Evolutionary conservation across 805 yeast genomes (phyloP), one percentile per base, ranked within the genome.

Genomic region (Yamadazyma philogaea): DNA sequence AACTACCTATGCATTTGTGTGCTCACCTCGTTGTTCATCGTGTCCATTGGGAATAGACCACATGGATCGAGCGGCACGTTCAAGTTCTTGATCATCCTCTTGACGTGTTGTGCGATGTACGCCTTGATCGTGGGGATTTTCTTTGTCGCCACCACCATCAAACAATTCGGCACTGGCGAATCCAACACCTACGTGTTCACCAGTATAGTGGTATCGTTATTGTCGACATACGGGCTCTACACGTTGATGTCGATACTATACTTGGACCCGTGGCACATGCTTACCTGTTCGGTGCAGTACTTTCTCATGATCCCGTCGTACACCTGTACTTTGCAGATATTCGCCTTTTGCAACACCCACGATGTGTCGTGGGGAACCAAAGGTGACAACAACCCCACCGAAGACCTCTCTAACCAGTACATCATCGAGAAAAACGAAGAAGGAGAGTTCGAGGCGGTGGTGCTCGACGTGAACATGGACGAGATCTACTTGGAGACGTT

Each of bases 281-380:
- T 93, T 31, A 84, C 96, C 1, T 87, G 96, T 35, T 81, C 95
- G 0, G 42, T 81, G 4, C 99, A 91, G 62, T 91, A 93, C 70
- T 86, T 91, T 66, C 61, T 90, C 51, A 76, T 93, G 74, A 73
- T 91, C 40, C 98, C 99, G 19, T 83, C 95, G 0, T 91, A 89
- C 61, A 85, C 95, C 3, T 87, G 96, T 66, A 83, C 96, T 2
- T 70, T 91, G 44, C 97, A 91, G 65, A 89, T 93, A 45, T 91
- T 89, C 68, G 97, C 99, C 1, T 89, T 91, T 65, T 91, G 99
- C 70, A 91, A 91, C 62, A 91, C 97, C 2, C 98, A 91, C 66
- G 99, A 91, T 71, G 96, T 93, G 39, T 86, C 96, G 0, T 91
- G 99, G 99, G 99, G 99, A 65, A 91, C 99, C 2, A 91, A 91